These are phyloP conservation scores for Fusarium pseudonygamai DNA, from an alignment of 2,329 filamentous ascomycete species.

Conservation along the genomic window DNA sequence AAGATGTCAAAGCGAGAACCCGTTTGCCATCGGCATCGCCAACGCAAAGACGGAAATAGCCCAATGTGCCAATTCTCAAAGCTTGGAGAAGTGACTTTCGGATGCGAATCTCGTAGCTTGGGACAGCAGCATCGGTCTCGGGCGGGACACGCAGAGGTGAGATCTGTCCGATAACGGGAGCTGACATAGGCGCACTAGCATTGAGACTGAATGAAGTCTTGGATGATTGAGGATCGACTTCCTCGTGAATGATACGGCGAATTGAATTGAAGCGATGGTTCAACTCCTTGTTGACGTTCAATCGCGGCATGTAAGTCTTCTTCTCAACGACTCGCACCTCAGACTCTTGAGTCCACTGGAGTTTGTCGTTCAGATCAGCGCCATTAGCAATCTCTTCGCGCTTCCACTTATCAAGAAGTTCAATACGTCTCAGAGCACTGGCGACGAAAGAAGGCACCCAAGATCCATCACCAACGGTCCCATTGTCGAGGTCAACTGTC, in stretches of 20 bases:
- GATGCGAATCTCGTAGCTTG: neutral
- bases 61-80: neutral
- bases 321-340: neutral
- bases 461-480: neutral
- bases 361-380: neutral
- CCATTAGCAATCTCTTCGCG: neutral
- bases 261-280: conserved; percentile 1
- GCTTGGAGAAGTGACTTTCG: neutral
- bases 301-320: neutral
- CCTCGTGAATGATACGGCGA: neutral
- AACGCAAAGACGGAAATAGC: conserved; percentile 1
- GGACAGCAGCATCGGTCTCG: neutral
- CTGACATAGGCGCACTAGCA: neutral
- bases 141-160: neutral
- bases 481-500: neutral
- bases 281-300: neutral
- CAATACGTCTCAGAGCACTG: neutral
- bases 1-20: neutral
- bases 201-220: neutral
- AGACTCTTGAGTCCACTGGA: conserved; percentile 1
- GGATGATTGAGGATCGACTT: neutral
- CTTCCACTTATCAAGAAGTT: neutral
- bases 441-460: neutral
- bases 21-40: neutral
- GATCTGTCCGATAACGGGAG: neutral